phyloP scores from a whole-genome alignment of 1,284 basidiomycete species.

The Gomphus sp. region DNA sequence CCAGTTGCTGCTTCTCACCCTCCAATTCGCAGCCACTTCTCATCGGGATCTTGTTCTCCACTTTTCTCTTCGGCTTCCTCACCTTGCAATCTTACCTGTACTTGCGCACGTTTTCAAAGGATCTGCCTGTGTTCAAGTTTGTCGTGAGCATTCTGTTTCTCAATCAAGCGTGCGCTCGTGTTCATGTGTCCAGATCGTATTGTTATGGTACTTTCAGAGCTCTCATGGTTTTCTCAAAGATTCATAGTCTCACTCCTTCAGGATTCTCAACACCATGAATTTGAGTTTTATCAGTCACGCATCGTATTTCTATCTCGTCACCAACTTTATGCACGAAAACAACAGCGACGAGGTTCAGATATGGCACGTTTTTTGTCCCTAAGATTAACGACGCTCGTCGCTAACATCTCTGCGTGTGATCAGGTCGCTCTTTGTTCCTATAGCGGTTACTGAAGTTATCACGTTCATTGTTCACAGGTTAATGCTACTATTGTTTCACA shows the following conservation, averaged over 20 bases:
- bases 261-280: slow-evolving; percentile 18
- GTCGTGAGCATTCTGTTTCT: neutral
- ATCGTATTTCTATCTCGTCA: slow-evolving; percentile 19
- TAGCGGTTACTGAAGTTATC: neutral
- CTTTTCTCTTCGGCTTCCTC: slow-evolving; percentile 3
- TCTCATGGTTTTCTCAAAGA: neutral
- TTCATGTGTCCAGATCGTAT: neutral
- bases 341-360: slow-evolving; percentile 13
- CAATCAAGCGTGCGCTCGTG: neutral
- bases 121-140: neutral
- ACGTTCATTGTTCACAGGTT: slow-evolving; percentile 3
- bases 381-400: neutral
- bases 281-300: slow-evolving; percentile 17
- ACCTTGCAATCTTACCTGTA: slow-evolving; percentile 4
- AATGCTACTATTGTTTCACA: neutral
- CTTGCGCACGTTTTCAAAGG: neutral
- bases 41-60: neutral
- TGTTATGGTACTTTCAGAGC: slow-evolving; percentile 2
- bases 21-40: neutral
- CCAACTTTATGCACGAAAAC: slow-evolving; percentile 15
- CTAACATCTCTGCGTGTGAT: neutral
- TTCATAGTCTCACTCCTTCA: slow-evolving; percentile 8
- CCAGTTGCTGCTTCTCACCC: neutral
- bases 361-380: slow-evolving; percentile 11
- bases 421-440: neutral